Conservation (phyloP, 2,329 filamentous ascomycete species). For the Aspergillus eucalypticola region DNA sequence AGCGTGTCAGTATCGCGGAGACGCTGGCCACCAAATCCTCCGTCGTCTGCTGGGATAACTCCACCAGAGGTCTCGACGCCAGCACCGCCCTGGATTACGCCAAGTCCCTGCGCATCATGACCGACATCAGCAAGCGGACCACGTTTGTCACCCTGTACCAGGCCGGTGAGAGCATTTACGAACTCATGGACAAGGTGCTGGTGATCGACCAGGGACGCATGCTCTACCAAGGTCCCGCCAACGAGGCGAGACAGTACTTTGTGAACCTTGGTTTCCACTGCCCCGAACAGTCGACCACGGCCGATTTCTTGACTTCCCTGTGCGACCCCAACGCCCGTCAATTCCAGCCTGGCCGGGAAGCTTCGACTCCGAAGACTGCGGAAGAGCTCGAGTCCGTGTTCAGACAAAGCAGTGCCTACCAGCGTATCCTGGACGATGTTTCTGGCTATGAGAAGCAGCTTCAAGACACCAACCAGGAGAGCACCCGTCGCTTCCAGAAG, state of each 20-base stretch:
- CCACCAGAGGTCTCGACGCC: slow-evolving; percentile 75
- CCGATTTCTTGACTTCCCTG: slow-evolving; percentile 75
- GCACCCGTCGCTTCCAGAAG: slow-evolving; percentile 66
- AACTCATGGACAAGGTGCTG: slow-evolving; percentile 77
- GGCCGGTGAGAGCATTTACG: slow-evolving; percentile 68
- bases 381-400: slow-evolving; percentile 70
- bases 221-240: slow-evolving; percentile 65
- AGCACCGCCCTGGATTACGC: slow-evolving; percentile 78
- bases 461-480: slow-evolving; percentile 57
- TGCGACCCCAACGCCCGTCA: slow-evolving; percentile 72
- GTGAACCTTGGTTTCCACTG: slow-evolving; percentile 64
- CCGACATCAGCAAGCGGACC: slow-evolving; percentile 70
- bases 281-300: slow-evolving; percentile 64
- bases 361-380: slow-evolving; percentile 67
- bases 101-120: slow-evolving; percentile 69
- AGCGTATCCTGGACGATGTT: slow-evolving; percentile 62
- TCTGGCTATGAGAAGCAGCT: slow-evolving; percentile 60
- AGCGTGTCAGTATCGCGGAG: slow-evolving; percentile 77
- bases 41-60: slow-evolving; percentile 78
- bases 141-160: slow-evolving; percentile 73
- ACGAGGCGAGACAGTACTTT: slow-evolving; percentile 66
- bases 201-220: slow-evolving; percentile 72
- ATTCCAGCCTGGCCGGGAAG: slow-evolving; percentile 66
- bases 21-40: slow-evolving; percentile 72
- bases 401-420: slow-evolving; percentile 62